Base-by-base conservation (phyloP, 495 filamentous ascomycete genomes). In the Talaromyces liani region DNA sequence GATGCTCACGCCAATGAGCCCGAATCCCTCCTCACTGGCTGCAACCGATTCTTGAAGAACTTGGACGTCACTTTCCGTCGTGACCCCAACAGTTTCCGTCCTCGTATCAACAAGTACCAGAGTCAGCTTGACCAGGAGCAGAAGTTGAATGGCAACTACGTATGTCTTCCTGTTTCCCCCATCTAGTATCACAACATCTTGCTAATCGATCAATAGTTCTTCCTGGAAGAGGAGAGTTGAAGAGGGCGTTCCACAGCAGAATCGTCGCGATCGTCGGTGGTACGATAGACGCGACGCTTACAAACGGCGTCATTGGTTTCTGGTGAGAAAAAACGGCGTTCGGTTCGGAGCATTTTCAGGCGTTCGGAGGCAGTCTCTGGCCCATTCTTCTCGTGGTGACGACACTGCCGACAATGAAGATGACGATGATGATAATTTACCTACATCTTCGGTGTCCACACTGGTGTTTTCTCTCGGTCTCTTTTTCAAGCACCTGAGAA, bases 41-140 rank as follows among this genome's bases (percentile, higher is more conserved):
- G 95, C 85, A 98, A 98, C 83, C 84, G 83, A 65, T 98, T 98
- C 84, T 77, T 98, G 71, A 89, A 93, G 84, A 96, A 88, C 72
- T 79, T 98, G 61, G 92, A 98, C 70, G 94, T 98, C 67, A 98
- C 94, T 16, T 98, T 98, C 87, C 91, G 95, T 69, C 91, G 95
- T 68, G 95, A 98, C 73, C 93, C 95, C 64, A 95, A 89, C 77
- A 96, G 92, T 69, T 98, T 85, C 81, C 85, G 94, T 34, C 94
- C 95, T 49, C 90, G 95, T 74, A 98, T 98, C 84, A 98, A 98
- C 85, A 98, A 98, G 84, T 78, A 86, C 69, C 87, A 96, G 74
- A 92, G 88, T 73, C 95, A 98, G 77, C 80, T 97, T 67, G 94
- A 98, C 75, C 92, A 97, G 73, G 94, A 97, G 71, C 94, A 98